Base-by-base conservation (phyloP, 164 flowering plant genomes). In the Liquidambar formosana region DNA sequence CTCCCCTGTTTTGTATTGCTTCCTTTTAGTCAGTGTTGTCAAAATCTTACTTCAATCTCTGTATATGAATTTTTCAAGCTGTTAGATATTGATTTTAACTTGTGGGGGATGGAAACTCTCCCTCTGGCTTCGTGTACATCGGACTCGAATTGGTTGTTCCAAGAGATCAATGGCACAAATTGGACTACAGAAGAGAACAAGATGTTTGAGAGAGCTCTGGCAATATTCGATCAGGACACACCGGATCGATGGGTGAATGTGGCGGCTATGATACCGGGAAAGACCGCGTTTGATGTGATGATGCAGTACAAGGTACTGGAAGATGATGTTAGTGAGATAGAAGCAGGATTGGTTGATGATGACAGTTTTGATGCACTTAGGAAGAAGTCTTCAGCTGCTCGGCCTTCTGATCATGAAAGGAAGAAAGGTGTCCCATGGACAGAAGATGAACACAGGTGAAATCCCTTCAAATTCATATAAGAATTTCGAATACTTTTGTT, bases 371-470 rank as follows among this genome's bases (percentile, higher is more conserved):
- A 33, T 33, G 41, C 41, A 6, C 71, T 61, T 47, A 74, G 83
- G 57, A 86, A 83, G 69, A 75, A 75, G 43, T n/a, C 78, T 21
- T 10, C 51, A 10, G 26, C 65, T 0, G 63, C 43, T 15, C 71
- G 73, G 54, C 53, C 67, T 57, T 25, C 64, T 66, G 84, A 83
- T 57, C 87, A 82, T 0, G 88, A 85, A 61, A 80, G 84, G 64
- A 84, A 80, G 78, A 84, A 86, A 63, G 90, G 88, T 2, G 80
- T 86, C 5, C 90, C 88, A 3, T 86, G 90, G 92, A 88, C 88
- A 16, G 84, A 81, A 70, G 88, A 81, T 0, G 85, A 85, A 25
- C 87, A 82, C 79, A 83, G 79, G 86, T 87, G 33, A 64, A 3
- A 45, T 63, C 14, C 23, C 25, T 43, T 33, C 6, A 10, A n/a